Percentiles rank a stretch among this genome's conserved stretches.
These are phyloP conservation scores for Cladosporium sp. DNA, from an alignment of 2,329 filamentous ascomycete genomes.

Conservation along the genomic window DNA sequence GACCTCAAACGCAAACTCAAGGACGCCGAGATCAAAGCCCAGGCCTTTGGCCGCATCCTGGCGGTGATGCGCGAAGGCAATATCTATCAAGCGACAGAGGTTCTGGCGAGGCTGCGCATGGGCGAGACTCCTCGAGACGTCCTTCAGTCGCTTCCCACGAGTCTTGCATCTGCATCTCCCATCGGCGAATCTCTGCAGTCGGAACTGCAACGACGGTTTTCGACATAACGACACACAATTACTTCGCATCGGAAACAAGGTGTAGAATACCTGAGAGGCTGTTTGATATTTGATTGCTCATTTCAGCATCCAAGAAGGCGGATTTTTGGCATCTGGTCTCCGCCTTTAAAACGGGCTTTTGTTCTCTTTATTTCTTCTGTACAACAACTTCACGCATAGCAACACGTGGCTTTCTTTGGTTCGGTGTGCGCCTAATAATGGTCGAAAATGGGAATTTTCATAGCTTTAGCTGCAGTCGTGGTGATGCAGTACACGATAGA, in stretches of 20 bases:
- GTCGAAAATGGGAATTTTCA: neutral
- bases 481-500: neutral
- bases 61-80: slow-evolving; percentile 26
- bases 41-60: slow-evolving; percentile 26
- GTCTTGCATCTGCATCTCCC: neutral
- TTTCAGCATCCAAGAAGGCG: neutral
- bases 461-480: neutral
- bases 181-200: neutral
- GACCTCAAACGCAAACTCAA: slow-evolving; percentile 7
- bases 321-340: neutral
- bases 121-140: slow-evolving; percentile 25
- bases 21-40: slow-evolving; percentile 24
- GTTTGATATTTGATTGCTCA: neutral
- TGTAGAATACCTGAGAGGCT: neutral
- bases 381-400: neutral
- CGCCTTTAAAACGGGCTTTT: neutral
- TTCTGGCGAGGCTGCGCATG: slow-evolving; percentile 29
- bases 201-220: neutral
- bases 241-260: neutral
- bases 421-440: neutral
- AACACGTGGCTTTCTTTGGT: neutral
- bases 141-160: neutral
- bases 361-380: neutral
- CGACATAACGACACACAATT: neutral
- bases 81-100: slow-evolving; percentile 27